Evolutionary conservation across 768 basidiomycete species (phyloP), one percentile per base, ranked within the genome.

Genomic region (Holtermanniella nyarrowii): DNA sequence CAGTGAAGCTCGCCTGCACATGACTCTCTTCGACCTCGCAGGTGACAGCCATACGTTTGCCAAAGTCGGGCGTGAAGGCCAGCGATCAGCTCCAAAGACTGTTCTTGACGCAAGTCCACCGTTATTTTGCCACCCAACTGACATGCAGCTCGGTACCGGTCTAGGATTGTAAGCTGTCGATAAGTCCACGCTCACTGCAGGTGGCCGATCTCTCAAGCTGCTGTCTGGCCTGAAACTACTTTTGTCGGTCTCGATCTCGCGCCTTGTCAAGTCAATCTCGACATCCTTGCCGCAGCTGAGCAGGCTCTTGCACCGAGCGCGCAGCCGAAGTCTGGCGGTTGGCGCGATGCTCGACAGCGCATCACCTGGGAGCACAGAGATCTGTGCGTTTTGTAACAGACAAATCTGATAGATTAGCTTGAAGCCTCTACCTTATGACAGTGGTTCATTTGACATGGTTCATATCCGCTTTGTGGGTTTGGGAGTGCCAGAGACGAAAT

Each of bases 91-190:
- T 24, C 66, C 68, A 5, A 58, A 49, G 22, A 49, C 56, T 3
- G 62, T 68, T 2, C 53, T 70, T 3, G 68, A 70, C 52, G 65
- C 63, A 49, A 59, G 65, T 59, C 31, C 16, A n/a, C n/a, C n/a
- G n/a, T n/a, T n/a, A n/a, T n/a, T n/a, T n/a, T n/a, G n/a, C n/a
- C n/a, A n/a, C n/a, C n/a, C n/a, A n/a, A n/a, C n/a, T n/a, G n/a
- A n/a, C n/a, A n/a, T n/a, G n/a, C 27, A 67, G 65, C 59, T 70
- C 37, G 68, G 68, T 0, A 70, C 68, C 1, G 68, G 68, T 16
- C 46, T 50, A 5, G 68, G 68, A 5, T 45, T 56, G 39, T 58
- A 39, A 54, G 57, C 47, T 1, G 20, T 18, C 22, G 13, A 14
- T 16, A 22, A 46, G 5, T 23, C 16, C 21, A 14, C 12, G 26